Evolutionary conservation across 208 protist genomes (phyloP).

Genomic region (Cochliopodium minus): DNA sequence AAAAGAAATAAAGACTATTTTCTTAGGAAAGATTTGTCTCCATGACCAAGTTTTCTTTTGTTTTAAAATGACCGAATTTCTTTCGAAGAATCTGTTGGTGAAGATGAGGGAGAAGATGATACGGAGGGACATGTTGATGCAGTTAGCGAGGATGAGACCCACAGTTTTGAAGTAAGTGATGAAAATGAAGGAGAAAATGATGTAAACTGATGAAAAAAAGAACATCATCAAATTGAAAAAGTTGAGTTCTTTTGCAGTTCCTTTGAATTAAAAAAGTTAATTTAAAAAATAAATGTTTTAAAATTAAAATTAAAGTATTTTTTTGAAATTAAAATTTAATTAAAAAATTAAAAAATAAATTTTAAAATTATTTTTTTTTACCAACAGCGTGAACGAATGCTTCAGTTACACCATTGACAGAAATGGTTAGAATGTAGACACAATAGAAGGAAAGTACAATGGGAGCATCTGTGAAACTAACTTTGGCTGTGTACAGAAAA

Average conservation of each 20-base stretch:
- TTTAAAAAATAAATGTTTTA: too few relatives aligned
- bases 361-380: conserved; percentile 22
- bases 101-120: background rate
- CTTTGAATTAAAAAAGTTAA: too few relatives aligned
- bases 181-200: background rate
- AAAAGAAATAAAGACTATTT: background rate
- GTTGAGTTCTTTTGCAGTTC: too few relatives aligned
- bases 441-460: conserved; percentile 53
- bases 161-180: background rate
- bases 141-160: background rate
- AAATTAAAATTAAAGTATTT: too few relatives aligned
- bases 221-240: background rate
- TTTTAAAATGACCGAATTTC: background rate
- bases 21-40: background rate
- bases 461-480: conserved; percentile 41
- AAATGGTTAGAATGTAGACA: conserved; percentile 43
- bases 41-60: background rate
- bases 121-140: background rate
- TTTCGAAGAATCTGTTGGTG: background rate
- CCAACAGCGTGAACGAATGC: conserved; percentile 48
- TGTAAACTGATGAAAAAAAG: background rate
- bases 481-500: too few relatives aligned
- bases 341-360: too few relatives aligned
- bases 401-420: conserved; percentile 58
- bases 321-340: too few relatives aligned